These are phyloP conservation scores for Viridothelium virens DNA, from an alignment of 495 filamentous ascomycete genomes.

Conservation along the genomic window DNA sequence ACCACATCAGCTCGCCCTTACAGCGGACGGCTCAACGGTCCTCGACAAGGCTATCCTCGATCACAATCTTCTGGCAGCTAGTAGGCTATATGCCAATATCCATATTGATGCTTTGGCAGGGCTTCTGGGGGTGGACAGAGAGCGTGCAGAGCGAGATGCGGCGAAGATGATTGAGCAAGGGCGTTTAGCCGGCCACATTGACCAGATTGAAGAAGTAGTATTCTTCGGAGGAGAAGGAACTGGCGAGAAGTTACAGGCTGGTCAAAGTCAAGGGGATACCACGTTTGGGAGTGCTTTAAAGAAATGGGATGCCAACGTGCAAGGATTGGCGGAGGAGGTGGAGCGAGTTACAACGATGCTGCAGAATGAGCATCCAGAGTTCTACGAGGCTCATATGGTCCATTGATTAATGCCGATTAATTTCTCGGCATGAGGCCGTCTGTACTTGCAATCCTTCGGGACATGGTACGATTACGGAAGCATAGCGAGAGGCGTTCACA, in stretches of 20 bases:
- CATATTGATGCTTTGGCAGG: slow-evolving; percentile 65
- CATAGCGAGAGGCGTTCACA: slow-evolving; percentile 4
- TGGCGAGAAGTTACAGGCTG: slow-evolving; percentile 50
- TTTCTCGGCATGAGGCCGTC: not conserved
- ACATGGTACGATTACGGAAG: not conserved
- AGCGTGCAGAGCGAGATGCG: slow-evolving; percentile 84
- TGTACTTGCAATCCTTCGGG: not conserved
- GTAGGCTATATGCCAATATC: slow-evolving; percentile 85
- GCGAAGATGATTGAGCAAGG: slow-evolving; percentile 94
- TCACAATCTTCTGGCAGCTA: slow-evolving; percentile 84
- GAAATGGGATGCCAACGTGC: slow-evolving; percentile 83
- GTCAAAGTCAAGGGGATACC: slow-evolving; percentile 47
- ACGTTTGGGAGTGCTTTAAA: slow-evolving; percentile 57
- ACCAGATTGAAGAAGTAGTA: slow-evolving; percentile 86
- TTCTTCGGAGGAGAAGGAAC: slow-evolving; percentile 73
- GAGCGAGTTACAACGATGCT: slow-evolving; percentile 74
- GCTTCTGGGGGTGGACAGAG: slow-evolving; percentile 68
- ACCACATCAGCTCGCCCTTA: slow-evolving; percentile 83
- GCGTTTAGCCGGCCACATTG: slow-evolving; percentile 75
- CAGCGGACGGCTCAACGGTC: slow-evolving; percentile 83
- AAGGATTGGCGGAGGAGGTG: slow-evolving; percentile 76
- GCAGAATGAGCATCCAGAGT: slow-evolving; percentile 58
- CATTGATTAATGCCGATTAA: slow-evolving; percentile 11
- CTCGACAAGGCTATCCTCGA: slow-evolving; percentile 91
- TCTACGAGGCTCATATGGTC: slow-evolving; percentile 27